Percentiles rank a stretch among this genome's conserved stretches.
These are phyloP conservation scores for Acer saccharum DNA, from an alignment of 345 rosid genomes.

Conservation along the genomic window DNA sequence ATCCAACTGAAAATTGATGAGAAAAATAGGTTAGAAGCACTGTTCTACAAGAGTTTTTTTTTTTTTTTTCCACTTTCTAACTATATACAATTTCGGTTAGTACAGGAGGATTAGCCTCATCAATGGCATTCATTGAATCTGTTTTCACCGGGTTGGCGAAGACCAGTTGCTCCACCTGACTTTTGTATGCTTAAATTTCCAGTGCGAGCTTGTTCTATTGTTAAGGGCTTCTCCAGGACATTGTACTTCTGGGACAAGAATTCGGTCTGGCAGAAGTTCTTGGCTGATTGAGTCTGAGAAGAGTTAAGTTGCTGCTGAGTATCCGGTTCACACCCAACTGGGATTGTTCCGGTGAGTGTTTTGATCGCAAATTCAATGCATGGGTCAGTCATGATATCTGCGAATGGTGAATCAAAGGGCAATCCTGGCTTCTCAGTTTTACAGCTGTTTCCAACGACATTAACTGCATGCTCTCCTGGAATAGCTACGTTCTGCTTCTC, in stretches of 20 bases:
- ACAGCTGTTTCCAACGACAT: constrained; percentile 12
- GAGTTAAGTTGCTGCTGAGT: constrained; percentile 40
- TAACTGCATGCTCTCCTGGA: constrained; percentile 28
- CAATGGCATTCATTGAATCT: constrained; percentile 31
- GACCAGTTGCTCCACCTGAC: constrained; percentile 24
- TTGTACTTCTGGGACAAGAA: constrained; percentile 43
- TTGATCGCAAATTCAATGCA: constrained; percentile 94
- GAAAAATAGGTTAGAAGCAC: constrained; percentile 10
- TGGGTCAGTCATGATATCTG: constrained; percentile 80
- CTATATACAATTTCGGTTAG: constrained; percentile 40
- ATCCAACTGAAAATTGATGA: constrained; percentile 2
- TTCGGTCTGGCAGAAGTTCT: constrained; percentile 41
- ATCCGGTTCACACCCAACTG: constrained; percentile 49
- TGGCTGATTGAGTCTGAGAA: constrained; percentile 37
- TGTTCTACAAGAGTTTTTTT: constrained; percentile 15
- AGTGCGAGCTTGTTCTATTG: constrained; percentile 23
- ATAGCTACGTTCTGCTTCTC: constrained; percentile 24
- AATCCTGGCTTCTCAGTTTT: constrained; percentile 24
- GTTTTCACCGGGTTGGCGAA: constrained; percentile 25
- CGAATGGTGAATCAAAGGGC: constrained; percentile 35
- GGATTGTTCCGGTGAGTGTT: constrained; percentile 80
- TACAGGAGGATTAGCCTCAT: constrained; percentile 20
- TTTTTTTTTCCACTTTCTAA: constrained; percentile 14
- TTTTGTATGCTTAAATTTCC: constrained; percentile 26
- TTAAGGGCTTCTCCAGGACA: constrained; percentile 28